Evolutionary conservation across 495 filamentous ascomycete genomes (phyloP), one percentile per base, ranked within the genome.

Genomic region (Talaromyces trachyspermus): DNA sequence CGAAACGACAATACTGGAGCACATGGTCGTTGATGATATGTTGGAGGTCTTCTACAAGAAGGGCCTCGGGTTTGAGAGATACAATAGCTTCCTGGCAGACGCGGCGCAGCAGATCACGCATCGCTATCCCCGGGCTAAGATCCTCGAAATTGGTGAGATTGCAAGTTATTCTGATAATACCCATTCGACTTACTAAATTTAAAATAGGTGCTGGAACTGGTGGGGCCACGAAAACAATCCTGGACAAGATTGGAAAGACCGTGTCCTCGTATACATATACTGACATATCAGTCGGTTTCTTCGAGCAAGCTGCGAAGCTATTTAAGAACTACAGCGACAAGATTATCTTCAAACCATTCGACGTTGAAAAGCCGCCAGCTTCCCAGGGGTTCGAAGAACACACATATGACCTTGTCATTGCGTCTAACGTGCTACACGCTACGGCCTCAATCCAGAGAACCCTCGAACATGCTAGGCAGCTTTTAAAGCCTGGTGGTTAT

Each of bases 201-300:
- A n/a, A n/a, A n/a, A n/a, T 72, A 3, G 40, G 22, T 18, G 54
- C 54, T 10, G 44, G 50, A 2, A 72, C 69, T 6, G 69, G 70
- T 3, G 64, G 64, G 9, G 56, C 70, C 3, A 77, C 72, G 0
- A 58, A 61, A 19, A 14, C 38, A 0, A 49, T 74, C 15, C 45
- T 60, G 0, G 26, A 46, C 29, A 20, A 10, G 1, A 5, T 41
- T 47, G 42, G 23, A 17, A 19, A 3, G 4, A 11, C 33, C 14
- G 51, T 43, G 49, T 55, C 53, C 15, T 61, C 65, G 43, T 68
- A 72, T 44, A 71, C 64, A 15, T 70, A 67, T 54, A 78, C 72
- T 25, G 69, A 79, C 50, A 68, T 70, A 19, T 68, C 56, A 1
- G 32, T 46, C 17, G 68, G 54, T 5, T 74, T 70, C 50, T 75